Evolutionary conservation across 139 green algal genomes (phyloP).

Genomic region (Micromonas pusilla): DNA sequence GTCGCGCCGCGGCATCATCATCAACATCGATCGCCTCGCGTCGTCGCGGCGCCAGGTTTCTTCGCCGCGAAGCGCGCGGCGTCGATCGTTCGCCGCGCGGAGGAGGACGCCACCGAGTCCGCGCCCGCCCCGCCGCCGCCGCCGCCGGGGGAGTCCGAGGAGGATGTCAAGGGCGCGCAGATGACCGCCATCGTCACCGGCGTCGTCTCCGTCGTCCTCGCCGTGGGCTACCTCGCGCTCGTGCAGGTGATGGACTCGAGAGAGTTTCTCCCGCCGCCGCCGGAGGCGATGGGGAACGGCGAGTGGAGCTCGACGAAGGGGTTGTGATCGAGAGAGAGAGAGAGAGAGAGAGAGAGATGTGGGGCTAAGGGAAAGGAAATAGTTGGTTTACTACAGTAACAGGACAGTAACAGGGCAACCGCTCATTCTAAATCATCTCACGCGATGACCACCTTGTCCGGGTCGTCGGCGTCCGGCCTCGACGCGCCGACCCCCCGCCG

Average conservation of each 20-base stretch:
- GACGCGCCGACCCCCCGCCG: too few relatives aligned
- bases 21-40: too few relatives aligned
- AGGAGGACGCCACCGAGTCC: neutral
- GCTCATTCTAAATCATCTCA: too few relatives aligned
- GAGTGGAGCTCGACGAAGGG: too few relatives aligned
- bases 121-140: too few relatives aligned
- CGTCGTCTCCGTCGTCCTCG: neutral
- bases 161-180: conserved; percentile 13
- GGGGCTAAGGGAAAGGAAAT: too few relatives aligned
- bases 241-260: conserved; percentile 18
- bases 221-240: conserved; percentile 9
- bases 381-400: too few relatives aligned
- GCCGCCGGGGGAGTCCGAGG: neutral
- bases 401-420: too few relatives aligned
- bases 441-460: neutral
- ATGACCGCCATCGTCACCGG: conserved; percentile 22
- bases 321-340: too few relatives aligned
- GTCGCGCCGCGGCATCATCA: too few relatives aligned
- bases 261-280: conserved; percentile 11
- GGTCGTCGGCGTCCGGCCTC: neutral
- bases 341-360: too few relatives aligned
- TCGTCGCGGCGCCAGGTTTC: too few relatives aligned
- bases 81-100: conserved; percentile 3
- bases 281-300: conserved; percentile 12
- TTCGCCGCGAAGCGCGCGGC: neutral